Conservation (phyloP, 2,329 filamentous ascomycete genomes). For the Xylariaceae sp. region DNA sequence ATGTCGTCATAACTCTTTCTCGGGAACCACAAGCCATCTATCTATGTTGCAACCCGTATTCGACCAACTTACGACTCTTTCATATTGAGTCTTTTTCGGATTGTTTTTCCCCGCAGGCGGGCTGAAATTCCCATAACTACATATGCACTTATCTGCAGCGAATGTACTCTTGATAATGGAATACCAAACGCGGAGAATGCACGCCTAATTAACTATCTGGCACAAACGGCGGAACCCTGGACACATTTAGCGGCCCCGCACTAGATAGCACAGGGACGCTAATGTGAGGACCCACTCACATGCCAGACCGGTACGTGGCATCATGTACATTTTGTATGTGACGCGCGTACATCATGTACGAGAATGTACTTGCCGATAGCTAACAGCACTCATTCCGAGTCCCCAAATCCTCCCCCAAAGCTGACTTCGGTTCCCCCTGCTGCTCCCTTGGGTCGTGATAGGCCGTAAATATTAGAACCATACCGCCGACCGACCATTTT, state of each 20-base stretch:
- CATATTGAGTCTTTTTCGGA: too few relatives aligned
- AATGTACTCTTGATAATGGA: too few relatives aligned
- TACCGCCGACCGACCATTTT: background rate
- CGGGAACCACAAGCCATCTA: too few relatives aligned
- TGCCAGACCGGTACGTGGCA: background rate
- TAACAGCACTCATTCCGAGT: background rate
- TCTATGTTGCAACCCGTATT: background rate
- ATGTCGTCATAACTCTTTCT: too few relatives aligned
- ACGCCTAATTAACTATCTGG: too few relatives aligned
- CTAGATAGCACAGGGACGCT: background rate
- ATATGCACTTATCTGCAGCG: background rate
- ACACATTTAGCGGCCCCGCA: background rate
- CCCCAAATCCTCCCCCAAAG: background rate
- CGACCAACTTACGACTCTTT: too few relatives aligned
- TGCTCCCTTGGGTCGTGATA: background rate
- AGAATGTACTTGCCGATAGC: background rate
- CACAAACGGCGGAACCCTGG: background rate
- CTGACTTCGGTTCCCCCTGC: background rate
- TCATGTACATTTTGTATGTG: background rate
- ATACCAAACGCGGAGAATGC: too few relatives aligned
- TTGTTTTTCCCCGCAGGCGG: too few relatives aligned
- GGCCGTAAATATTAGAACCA: background rate
- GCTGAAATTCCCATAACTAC: background rate
- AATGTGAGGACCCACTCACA: background rate
- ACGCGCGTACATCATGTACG: background rate